Evolutionary conservation across 73 alveolate genomes (phyloP).

Genomic region (Uronychia setigera): DNA sequence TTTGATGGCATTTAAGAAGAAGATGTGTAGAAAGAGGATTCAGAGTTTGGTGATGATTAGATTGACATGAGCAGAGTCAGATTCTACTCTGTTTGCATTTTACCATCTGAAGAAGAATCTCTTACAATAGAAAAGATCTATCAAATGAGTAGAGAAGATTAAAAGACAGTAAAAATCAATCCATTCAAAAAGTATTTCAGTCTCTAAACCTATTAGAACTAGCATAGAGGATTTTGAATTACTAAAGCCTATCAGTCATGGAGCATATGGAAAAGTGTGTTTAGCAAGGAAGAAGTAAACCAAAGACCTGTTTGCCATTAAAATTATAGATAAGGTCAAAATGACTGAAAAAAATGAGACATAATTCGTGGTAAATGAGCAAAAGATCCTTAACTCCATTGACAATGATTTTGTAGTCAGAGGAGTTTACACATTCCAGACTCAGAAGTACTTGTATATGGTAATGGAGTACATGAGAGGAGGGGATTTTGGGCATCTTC

Average conservation of each 20-base stretch:
- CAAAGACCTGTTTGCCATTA: conserved; percentile 81
- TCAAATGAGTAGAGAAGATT: neutral
- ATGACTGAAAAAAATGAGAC: conserved; percentile 54
- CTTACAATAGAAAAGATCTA: neutral
- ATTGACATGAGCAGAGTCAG: too few relatives aligned
- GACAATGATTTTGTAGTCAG: conserved; percentile 68
- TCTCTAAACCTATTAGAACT: too few relatives aligned
- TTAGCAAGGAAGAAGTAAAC: conserved; percentile 80
- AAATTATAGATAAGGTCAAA: conserved; percentile 73
- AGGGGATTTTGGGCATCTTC: conserved; percentile 65
- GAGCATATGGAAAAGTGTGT: conserved; percentile 55
- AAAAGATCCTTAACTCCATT: conserved; percentile 53
- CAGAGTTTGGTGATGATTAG: too few relatives aligned
- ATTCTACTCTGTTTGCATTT: neutral
- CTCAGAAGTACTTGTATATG: conserved; percentile 69
- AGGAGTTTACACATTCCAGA: conserved; percentile 70
- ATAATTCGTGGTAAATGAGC: conserved; percentile 65
- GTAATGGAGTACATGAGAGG: conserved; percentile 77
- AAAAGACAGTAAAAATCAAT: too few relatives aligned
- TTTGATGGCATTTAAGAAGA: too few relatives aligned
- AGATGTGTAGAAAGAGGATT: too few relatives aligned
- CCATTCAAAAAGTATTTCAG: too few relatives aligned
- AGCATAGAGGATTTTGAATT: neutral
- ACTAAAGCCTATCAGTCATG: conserved; percentile 28
- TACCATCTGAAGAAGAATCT: neutral